A percentile compares a stretch with the other conserved stretches of the same genome.
Evolutionary conservation across 768 basidiomycete genomes (phyloP).

Genomic region (Phaeotremella fagi): DNA sequence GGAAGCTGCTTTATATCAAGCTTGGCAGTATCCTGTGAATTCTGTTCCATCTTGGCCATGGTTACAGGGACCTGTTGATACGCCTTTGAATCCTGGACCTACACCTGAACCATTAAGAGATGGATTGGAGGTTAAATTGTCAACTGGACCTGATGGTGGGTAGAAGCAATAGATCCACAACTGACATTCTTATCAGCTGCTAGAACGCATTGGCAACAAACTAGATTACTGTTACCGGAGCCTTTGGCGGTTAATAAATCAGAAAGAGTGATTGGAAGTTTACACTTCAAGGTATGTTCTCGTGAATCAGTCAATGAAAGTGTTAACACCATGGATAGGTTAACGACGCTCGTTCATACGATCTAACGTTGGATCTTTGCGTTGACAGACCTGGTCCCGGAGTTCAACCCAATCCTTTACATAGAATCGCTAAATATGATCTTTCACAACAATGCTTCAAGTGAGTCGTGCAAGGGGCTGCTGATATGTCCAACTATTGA

Average conservation of each 20-base stretch:
- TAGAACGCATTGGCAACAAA: constrained; percentile 49
- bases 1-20: constrained; percentile 15
- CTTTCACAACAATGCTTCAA: constrained; percentile 46
- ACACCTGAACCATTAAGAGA: constrained; percentile 32
- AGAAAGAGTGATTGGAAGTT: constrained; percentile 33
- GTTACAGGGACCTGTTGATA: constrained; percentile 18
- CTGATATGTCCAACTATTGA: constrained; percentile 1
- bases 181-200: constrained; percentile 17
- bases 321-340: not conserved
- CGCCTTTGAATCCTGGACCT: constrained; percentile 34
- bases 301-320: not conserved
- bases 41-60: constrained; percentile 26
- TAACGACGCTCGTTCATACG: constrained; percentile 45
- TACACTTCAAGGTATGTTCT: constrained; percentile 34
- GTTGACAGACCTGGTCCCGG: constrained; percentile 36
- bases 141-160: constrained; percentile 43
- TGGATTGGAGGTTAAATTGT: constrained; percentile 38
- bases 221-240: constrained; percentile 41
- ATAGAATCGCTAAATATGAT: constrained; percentile 32
- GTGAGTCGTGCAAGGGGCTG: constrained; percentile 7
- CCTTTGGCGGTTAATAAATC: constrained; percentile 47
- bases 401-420: constrained; percentile 23
- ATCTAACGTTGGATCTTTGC: constrained; percentile 37
- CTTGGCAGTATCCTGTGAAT: constrained; percentile 35
- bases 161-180: not conserved